These are phyloP conservation scores for Thalassiosira allenii DNA, from an alignment of 352 stramenopile species.

Conservation along the genomic window DNA sequence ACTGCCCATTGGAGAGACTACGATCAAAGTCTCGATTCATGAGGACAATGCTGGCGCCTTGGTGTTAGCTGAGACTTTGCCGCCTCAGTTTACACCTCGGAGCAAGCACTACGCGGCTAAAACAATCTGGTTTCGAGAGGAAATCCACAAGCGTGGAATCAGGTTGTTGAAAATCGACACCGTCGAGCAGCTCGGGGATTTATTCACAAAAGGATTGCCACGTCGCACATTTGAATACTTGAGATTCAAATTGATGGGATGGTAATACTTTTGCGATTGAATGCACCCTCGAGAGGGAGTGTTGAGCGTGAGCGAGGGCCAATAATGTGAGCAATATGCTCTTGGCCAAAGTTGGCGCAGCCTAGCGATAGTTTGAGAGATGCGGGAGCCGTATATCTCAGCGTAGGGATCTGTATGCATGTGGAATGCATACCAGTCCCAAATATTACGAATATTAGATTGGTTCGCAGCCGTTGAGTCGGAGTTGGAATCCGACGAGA, in stretches of 20 bases:
- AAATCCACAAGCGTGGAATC: slow-evolving; percentile 28
- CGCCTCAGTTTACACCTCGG: slow-evolving; percentile 39
- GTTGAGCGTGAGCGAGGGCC: not conserved
- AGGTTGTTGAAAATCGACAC: slow-evolving; percentile 49
- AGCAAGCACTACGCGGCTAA: slow-evolving; percentile 64
- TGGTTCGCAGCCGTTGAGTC: too few species aligned
- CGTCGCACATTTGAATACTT: slow-evolving; percentile 24
- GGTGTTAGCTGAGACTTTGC: slow-evolving; percentile 42
- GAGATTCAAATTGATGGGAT: slow-evolving; percentile 46
- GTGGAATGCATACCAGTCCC: too few species aligned
- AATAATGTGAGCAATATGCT: too few species aligned
- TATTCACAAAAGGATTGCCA: slow-evolving; percentile 61
- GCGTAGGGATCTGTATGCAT: too few species aligned
- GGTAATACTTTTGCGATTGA: slow-evolving; percentile 35
- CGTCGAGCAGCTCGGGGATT: slow-evolving; percentile 54
- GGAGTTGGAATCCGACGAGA: too few species aligned
- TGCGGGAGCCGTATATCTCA: too few species aligned
- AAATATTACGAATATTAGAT: too few species aligned
- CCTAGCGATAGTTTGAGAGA: too few species aligned
- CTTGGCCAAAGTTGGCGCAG: too few species aligned
- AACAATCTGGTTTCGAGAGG: slow-evolving; percentile 55
- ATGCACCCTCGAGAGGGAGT: not conserved
- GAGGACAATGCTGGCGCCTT: slow-evolving; percentile 63
- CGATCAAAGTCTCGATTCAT: slow-evolving; percentile 8
- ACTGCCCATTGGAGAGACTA: not conserved